These are phyloP conservation scores for Candida caryicola DNA, from an alignment of 805 yeast species.

Conservation along the genomic window DNA sequence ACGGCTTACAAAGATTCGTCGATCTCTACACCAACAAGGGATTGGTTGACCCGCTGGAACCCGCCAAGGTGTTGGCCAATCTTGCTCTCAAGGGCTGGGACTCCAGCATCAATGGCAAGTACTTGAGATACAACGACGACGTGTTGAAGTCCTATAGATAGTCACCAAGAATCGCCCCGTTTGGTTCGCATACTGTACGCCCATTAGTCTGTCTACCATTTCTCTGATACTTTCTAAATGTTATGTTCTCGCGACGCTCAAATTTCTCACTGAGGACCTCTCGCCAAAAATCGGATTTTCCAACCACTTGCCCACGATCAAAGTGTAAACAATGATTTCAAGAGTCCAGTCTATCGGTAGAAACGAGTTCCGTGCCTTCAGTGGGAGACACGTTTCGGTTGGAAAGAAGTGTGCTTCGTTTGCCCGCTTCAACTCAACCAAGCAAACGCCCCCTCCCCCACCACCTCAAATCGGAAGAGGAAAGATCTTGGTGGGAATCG, in stretches of 20 bases:
- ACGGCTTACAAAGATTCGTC: slow-evolving; percentile 57
- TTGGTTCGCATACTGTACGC: slow-evolving; percentile 2
- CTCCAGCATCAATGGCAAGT: slow-evolving; percentile 59
- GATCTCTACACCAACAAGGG: slow-evolving; percentile 57
- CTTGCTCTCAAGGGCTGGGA: slow-evolving; percentile 62
- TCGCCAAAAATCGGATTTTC: too few relatives aligned
- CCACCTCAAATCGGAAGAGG: slow-evolving; percentile 19
- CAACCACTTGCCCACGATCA: too few relatives aligned
- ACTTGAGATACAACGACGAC: slow-evolving; percentile 58
- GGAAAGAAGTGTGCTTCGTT: not conserved
- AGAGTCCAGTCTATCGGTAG: too few relatives aligned
- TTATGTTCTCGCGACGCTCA: too few relatives aligned
- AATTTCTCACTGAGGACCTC: too few relatives aligned
- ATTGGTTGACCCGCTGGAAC: slow-evolving; percentile 66
- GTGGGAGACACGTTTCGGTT: too few relatives aligned
- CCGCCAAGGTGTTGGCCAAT: slow-evolving; percentile 68
- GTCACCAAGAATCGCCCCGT: too few relatives aligned
- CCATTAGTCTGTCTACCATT: too few relatives aligned
- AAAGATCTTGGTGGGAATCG: slow-evolving; percentile 28
- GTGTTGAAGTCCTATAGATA: slow-evolving; percentile 8
- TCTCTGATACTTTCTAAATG: too few relatives aligned
- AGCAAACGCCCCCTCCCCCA: slow-evolving; percentile 9
- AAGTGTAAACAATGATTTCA: too few relatives aligned
- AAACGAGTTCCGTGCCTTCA: too few relatives aligned
- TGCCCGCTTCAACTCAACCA: slow-evolving; percentile 15